These are phyloP conservation scores for Fusarium denticulatum DNA, from an alignment of 2,329 filamentous ascomycete genomes.

Conservation along the genomic window DNA sequence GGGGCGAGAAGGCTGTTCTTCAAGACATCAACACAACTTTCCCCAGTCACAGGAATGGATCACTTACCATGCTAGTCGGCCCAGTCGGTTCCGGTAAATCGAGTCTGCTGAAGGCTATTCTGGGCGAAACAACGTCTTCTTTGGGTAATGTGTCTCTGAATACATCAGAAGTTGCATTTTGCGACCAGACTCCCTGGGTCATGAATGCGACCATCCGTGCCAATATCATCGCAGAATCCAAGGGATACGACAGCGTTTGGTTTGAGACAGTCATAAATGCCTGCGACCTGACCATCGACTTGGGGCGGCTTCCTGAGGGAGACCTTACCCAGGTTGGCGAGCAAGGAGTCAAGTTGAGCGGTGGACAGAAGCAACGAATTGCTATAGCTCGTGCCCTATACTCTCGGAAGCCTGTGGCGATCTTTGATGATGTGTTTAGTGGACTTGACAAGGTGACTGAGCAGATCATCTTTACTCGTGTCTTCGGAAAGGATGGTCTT, in stretches of 20 bases:
- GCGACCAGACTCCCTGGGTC: slow-evolving; percentile 47
- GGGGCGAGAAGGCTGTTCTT: slow-evolving; percentile 42
- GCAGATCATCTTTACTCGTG: slow-evolving; percentile 50
- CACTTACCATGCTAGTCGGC: slow-evolving; percentile 45
- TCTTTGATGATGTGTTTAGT: slow-evolving; percentile 54
- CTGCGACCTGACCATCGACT: slow-evolving; percentile 48
- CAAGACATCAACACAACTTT: slow-evolving; percentile 39
- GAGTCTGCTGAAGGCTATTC: slow-evolving; percentile 44
- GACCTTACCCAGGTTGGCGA: slow-evolving; percentile 44
- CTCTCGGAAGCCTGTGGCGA: slow-evolving; percentile 45
- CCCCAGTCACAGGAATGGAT: slow-evolving; percentile 29
- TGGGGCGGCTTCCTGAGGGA: slow-evolving; percentile 37
- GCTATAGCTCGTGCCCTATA: slow-evolving; percentile 49
- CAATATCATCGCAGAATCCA: slow-evolving; percentile 49
- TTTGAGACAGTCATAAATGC: slow-evolving; percentile 47
- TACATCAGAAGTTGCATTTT: slow-evolving; percentile 43
- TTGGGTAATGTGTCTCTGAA: slow-evolving; percentile 38
- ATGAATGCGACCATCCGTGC: slow-evolving; percentile 48
- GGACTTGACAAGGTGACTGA: slow-evolving; percentile 55
- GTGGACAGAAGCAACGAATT: slow-evolving; percentile 49
- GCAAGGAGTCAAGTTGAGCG: slow-evolving; percentile 48
- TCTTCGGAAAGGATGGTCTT: slow-evolving; percentile 51
- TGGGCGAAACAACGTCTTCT: slow-evolving; percentile 41
- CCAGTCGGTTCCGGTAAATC: slow-evolving; percentile 49
- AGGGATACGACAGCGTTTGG: slow-evolving; percentile 44